Conservation (phyloP, 2,329 filamentous ascomycete species). For the Zymoseptoria passerinii region DNA sequence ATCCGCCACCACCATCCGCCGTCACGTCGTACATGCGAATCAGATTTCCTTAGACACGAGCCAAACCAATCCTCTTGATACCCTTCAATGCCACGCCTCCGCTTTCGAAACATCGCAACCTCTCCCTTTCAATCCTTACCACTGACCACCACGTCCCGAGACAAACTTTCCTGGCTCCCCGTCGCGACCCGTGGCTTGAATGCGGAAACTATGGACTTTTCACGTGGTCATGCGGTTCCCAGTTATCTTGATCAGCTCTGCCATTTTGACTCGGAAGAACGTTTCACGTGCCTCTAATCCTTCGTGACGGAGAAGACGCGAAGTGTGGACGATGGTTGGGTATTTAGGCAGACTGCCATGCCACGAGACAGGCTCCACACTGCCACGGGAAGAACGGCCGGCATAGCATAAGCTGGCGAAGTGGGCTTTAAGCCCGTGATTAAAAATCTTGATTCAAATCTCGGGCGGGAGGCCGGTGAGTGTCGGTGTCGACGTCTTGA, state of each 20-base stretch:
- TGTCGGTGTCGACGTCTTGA: not conserved
- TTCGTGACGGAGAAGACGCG: too few relatives aligned
- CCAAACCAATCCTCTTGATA: not conserved
- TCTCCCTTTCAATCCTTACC: not conserved
- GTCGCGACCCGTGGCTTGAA: not conserved
- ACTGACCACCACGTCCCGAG: not conserved
- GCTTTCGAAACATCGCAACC: not conserved
- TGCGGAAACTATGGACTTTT: not conserved
- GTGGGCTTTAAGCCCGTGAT: not conserved
- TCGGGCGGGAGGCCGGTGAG: conserved; percentile 4
- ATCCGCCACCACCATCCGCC: not conserved
- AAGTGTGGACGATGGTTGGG: too few relatives aligned
- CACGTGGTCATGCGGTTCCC: not conserved
- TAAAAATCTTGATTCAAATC: conserved; percentile 3
- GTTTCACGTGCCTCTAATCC: too few relatives aligned
- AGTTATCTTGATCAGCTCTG: too few relatives aligned
- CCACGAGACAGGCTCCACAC: too few relatives aligned
- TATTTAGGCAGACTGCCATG: too few relatives aligned
- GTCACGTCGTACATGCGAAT: not conserved
- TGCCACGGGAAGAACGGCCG: too few relatives aligned
- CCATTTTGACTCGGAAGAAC: too few relatives aligned
- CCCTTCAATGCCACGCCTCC: not conserved
- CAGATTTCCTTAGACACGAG: too few relatives aligned
- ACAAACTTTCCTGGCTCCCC: not conserved
- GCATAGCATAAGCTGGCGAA: not conserved